phyloP scores from a whole-genome alignment of 306 rosid genomes.

The Quercus suber region DNA sequence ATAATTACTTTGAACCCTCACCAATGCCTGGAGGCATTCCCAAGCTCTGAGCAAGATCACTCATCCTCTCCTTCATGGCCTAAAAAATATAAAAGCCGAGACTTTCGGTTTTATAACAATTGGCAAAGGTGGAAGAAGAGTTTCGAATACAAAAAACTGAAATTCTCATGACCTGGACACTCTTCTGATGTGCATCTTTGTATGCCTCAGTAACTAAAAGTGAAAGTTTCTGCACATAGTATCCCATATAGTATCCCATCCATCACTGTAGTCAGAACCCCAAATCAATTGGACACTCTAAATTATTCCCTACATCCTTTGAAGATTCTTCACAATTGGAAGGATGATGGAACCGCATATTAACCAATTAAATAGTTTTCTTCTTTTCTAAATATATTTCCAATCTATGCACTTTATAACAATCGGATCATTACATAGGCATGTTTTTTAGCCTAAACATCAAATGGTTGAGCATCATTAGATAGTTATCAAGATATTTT shows the following conservation, averaged over 20 bases:
- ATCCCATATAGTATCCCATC: not conserved
- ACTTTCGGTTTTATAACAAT: conserved; percentile 15
- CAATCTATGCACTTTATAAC: not conserved
- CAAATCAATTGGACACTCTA: not conserved
- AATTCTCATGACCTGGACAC: conserved; percentile 50
- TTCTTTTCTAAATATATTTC: not conserved
- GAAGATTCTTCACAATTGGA: not conserved
- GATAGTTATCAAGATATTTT: too few species aligned
- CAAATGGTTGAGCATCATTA: too few species aligned
- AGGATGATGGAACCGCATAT: not conserved
- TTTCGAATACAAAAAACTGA: conserved; percentile 7
- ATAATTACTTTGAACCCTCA: conserved; percentile 41
- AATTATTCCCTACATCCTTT: not conserved
- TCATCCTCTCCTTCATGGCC: too few species aligned
- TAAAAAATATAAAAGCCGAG: conserved; percentile 1
- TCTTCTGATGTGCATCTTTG: conserved; percentile 80
- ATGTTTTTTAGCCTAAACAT: too few species aligned
- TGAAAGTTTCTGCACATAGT: conserved; percentile 55
- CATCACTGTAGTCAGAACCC: not conserved
- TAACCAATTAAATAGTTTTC: not conserved
- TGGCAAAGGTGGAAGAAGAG: not conserved
- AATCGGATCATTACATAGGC: not conserved
- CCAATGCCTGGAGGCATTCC: conserved; percentile 47
- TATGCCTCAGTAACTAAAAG: conserved; percentile 80
- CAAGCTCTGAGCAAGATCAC: conserved; percentile 37